Evolutionary conservation across 768 basidiomycete species (phyloP).

Genomic region (Coprinopsis strossmayeri): DNA sequence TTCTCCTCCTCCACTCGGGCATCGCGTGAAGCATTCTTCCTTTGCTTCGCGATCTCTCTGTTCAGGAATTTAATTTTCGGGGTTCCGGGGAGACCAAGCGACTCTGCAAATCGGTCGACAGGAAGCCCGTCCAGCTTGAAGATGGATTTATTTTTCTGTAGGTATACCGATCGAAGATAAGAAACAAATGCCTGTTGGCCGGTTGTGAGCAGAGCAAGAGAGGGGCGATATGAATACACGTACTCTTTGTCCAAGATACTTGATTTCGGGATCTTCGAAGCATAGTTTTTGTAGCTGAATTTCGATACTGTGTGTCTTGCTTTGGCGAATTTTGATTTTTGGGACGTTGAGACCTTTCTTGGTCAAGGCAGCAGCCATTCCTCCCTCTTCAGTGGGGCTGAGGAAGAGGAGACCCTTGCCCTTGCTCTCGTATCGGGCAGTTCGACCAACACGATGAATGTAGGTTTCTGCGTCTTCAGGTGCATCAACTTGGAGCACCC

Average conservation of each 20-base stretch:
- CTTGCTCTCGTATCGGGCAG: conserved; percentile 86
- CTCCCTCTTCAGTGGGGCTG: conserved; percentile 88
- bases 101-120: conserved; percentile 76
- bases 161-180: conserved; percentile 85
- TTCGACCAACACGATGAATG: conserved; percentile 94
- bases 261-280: conserved; percentile 95
- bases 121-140: conserved; percentile 86
- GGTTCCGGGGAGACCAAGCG: conserved; percentile 87
- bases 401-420: conserved; percentile 83
- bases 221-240: conserved; percentile 20
- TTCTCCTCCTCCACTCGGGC: conserved; percentile 24
- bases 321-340: conserved; percentile 83
- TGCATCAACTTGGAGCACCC: conserved; percentile 94
- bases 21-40: conserved; percentile 65
- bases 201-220: conserved; percentile 1
- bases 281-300: conserved; percentile 89
- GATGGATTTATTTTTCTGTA: conserved; percentile 91
- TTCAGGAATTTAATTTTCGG: conserved; percentile 90
- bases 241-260: conserved; percentile 92
- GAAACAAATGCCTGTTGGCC: conserved; percentile 81
- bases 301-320: conserved; percentile 79
- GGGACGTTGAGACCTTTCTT: conserved; percentile 66
- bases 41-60: conserved; percentile 60
- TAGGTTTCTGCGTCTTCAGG: conserved; percentile 98
- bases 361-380: conserved; percentile 68